Conservation (phyloP, 495 filamentous ascomycete genomes). For the Terfezia claveryi region DNA sequence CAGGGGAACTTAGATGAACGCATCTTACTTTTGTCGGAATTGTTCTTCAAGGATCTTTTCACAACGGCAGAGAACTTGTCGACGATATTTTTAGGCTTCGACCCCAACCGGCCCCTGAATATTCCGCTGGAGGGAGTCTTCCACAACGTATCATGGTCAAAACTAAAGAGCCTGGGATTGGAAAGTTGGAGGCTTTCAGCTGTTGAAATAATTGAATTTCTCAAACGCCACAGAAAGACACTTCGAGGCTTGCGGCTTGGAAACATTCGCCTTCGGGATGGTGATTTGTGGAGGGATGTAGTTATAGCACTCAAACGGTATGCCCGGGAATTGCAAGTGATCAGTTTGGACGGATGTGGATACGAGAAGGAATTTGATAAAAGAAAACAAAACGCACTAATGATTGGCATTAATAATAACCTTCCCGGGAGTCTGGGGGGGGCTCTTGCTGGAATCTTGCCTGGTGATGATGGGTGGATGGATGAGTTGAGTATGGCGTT, state of each 20-base stretch:
- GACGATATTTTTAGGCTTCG: constrained; percentile 17
- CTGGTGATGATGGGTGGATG: constrained; percentile 1
- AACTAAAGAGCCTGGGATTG: constrained; percentile 16
- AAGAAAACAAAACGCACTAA: neutral
- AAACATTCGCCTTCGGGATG: constrained; percentile 15
- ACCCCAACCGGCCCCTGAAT: constrained; percentile 15
- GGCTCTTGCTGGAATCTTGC: neutral
- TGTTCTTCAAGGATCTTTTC: constrained; percentile 16
- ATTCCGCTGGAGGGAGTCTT: constrained; percentile 17
- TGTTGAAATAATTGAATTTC: constrained; percentile 14
- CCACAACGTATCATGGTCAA: constrained; percentile 13
- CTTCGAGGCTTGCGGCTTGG: constrained; percentile 14
- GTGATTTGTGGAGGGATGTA: constrained; percentile 15
- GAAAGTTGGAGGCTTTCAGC: constrained; percentile 17
- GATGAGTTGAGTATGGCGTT: neutral
- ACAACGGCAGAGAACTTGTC: constrained; percentile 11
- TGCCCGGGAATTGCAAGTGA: neutral
- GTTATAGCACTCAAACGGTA: constrained; percentile 2
- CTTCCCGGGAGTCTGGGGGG: neutral
- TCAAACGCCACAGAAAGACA: constrained; percentile 11
- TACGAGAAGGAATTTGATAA: neutral
- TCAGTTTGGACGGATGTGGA: neutral
- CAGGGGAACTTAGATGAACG: constrained; percentile 12
- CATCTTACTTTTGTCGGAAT: constrained; percentile 6
- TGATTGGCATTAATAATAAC: neutral